Evolutionary conservation across 2,329 filamentous ascomycete species (phyloP).

Genomic region (Fonsecaea nubica): DNA sequence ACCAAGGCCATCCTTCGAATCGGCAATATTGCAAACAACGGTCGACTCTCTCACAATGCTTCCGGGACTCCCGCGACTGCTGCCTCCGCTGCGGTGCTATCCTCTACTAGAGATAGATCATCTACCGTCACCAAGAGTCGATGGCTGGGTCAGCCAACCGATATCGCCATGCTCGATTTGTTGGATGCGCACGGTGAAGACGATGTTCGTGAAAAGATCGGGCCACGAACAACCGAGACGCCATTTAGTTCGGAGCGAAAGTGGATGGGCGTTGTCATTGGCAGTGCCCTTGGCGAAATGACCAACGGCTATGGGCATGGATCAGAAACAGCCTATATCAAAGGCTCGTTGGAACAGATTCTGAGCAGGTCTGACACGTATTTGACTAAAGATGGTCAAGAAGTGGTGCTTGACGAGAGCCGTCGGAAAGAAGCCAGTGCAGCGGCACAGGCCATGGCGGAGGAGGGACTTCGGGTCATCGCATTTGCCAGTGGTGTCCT

Average conservation of each 20-base stretch:
- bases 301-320: constrained; percentile 64
- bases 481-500: constrained; percentile 88
- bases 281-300: constrained; percentile 52
- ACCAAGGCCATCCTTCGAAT: constrained; percentile 83
- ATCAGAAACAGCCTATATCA: constrained; percentile 88
- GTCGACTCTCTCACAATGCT: constrained; percentile 74
- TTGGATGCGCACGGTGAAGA: constrained; percentile 90
- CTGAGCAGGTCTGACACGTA: constrained; percentile 89
- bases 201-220: constrained; percentile 84
- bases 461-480: constrained; percentile 85
- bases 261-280: constrained; percentile 97
- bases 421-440: constrained; percentile 75
- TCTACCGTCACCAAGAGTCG: constrained; percentile 75
- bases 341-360: constrained; percentile 89
- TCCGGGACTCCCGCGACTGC: constrained; percentile 73
- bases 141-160: constrained; percentile 96
- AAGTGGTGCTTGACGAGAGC: constrained; percentile 80
- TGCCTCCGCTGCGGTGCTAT: constrained; percentile 78
- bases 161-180: constrained; percentile 94
- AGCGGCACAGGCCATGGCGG: constrained; percentile 85
- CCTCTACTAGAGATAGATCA: constrained; percentile 73
- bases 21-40: constrained; percentile 96
- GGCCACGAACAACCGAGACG: constrained; percentile 80
- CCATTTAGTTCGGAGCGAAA: constrained; percentile 97
- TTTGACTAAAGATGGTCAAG: constrained; percentile 81